Conservation (phyloP, 345 rosid species). For the Litchi chinensis region DNA sequence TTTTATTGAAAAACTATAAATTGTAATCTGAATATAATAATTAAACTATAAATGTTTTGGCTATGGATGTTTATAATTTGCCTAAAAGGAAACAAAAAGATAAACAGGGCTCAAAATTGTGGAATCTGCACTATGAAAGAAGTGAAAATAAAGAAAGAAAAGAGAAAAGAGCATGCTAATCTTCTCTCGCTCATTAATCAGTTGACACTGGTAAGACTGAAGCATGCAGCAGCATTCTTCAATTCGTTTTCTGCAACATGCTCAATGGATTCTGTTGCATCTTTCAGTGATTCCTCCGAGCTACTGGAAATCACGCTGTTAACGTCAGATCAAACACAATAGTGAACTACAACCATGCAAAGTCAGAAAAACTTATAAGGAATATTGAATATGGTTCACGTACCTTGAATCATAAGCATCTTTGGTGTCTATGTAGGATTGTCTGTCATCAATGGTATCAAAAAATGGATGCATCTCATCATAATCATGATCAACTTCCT, state of each 20-base stretch:
- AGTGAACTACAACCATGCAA: neutral
- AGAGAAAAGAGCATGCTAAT: slow-evolving; percentile 10
- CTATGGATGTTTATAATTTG: neutral
- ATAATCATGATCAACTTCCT: slow-evolving; percentile 56
- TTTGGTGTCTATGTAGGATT: slow-evolving; percentile 72
- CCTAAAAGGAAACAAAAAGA: neutral
- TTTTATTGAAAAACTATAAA: slow-evolving; percentile 11
- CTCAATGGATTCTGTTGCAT: slow-evolving; percentile 47
- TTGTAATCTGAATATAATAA: slow-evolving; percentile 1
- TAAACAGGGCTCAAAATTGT: slow-evolving; percentile 13
- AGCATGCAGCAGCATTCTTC: slow-evolving; percentile 86
- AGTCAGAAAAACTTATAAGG: neutral
- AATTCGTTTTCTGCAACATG: slow-evolving; percentile 65
- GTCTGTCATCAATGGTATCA: slow-evolving; percentile 77
- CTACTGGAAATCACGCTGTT: slow-evolving; percentile 32
- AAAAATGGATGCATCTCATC: slow-evolving; percentile 82
- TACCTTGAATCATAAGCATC: slow-evolving; percentile 65
- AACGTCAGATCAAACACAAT: neutral
- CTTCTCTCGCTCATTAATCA: slow-evolving; percentile 26
- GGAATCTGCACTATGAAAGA: slow-evolving; percentile 15
- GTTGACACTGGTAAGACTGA: slow-evolving; percentile 79
- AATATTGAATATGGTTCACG: neutral
- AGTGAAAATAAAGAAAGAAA: neutral
- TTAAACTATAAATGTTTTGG: neutral
- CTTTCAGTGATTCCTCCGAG: slow-evolving; percentile 68